Evolutionary conservation across 208 protist species (phyloP), one percentile per base, ranked within the genome.

Genomic region (Trypanosoma congolense): DNA sequence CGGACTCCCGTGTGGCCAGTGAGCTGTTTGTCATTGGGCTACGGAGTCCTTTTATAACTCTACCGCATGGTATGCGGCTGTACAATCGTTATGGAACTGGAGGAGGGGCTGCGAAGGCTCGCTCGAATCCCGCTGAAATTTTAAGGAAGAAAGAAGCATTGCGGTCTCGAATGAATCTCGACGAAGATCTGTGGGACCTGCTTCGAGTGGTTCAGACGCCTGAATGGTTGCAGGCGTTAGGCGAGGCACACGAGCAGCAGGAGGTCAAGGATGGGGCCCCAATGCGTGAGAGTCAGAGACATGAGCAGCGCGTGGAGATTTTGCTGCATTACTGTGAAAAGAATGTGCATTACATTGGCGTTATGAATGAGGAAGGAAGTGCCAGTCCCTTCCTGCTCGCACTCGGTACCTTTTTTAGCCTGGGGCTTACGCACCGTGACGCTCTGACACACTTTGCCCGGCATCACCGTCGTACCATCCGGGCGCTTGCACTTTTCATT

Each of bases 341-440:
- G 35, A 44, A 74, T 38, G 86, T 93, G 59, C 55, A 70, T 51
- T 87, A 93, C 55, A 80, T 75, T 16, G 86, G 78, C 16, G 75
- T 88, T 29, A 75, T 88, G 47, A 67, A 88, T 50, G 75, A 79
- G 21, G 53, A 79, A 24, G 87, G 80, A 30, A 70, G 75, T 44
- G 77, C 87, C 12, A 91, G 78, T 63, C 83, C 83, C 1, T 90
- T 90, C 52, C 59, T 90, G 4, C 6, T 79, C 14, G 77, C 83
- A 19, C 76, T 90, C 59, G 81, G 79, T 9, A 61, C 84, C 31
- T 68, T 73, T 47, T 67, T 73, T 22, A 19, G 45, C 3, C 49
- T 85, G 12, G 56, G 58, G 0, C 61, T 91, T 49, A 84, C 73
- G 0, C 56, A 71, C 49, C 70, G 70, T 12, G 83, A 90, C 26